Evolutionary conservation across 768 basidiomycete genomes (phyloP), one percentile per base, ranked within the genome.

Genomic region (Tylopilus felleus): DNA sequence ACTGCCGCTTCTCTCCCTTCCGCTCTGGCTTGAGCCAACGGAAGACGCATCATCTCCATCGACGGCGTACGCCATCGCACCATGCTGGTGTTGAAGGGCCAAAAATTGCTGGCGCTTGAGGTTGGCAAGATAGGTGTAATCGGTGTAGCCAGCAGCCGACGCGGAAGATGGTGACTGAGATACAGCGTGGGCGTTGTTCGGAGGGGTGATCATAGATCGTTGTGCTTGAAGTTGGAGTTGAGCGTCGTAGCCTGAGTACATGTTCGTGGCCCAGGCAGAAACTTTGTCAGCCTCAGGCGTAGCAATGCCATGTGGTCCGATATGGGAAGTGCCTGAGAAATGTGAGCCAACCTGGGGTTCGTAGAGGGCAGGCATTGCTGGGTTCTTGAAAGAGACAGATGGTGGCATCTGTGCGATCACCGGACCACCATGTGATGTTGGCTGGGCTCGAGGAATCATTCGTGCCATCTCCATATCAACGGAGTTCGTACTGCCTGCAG

Each of bases 301-400:
- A 33, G 53, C 21, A 10, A 62, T 43, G 25, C 54, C 55, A 1
- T 68, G 68, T 27, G 58, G 70, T 47, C 48, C 58, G 8, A 62
- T 46, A 31, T 66, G 65, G 21, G 57, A 16, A 33, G 57, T 40
- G 40, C 59, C 56, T 19, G 57, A 28, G 50, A 61, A 75, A 42
- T 74, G 72, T 29, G 65, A 60, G 17, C 61, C 14, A 28, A 65
- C 55, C 51, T 73, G 69, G n/a, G 75, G 69, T 50, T 78, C 77
- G 54, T 78, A 78, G 28, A 75, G 58, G 13, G 72, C 61, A 48
- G 76, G 65, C 73, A 80, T 77, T 2, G 75, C 75, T 3, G 81
- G 81, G 53, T 82, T 82, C 62, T 82, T 81, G 51, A 73, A 81
- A 4, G 77, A 76, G 55, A 76, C 75, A 1, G 70, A 60, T 9